Evolutionary conservation across 2,329 filamentous ascomycete genomes (phyloP).

Genomic region (Blastomyces silverae): DNA sequence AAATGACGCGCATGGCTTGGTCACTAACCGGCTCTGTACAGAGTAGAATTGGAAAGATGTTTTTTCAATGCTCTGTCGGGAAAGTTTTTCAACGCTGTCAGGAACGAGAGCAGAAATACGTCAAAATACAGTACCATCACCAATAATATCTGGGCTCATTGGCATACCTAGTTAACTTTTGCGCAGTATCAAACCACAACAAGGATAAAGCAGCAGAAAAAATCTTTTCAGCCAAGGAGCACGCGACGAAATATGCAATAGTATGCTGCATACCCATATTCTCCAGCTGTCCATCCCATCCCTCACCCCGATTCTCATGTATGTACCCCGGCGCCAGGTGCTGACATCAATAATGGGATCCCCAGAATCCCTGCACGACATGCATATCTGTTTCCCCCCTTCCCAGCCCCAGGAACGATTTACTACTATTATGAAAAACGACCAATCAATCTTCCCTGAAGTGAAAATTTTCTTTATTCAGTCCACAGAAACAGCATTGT

Average conservation of each 20-base stretch:
- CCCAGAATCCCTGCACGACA: background rate
- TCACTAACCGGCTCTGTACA: background rate
- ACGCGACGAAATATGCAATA: background rate
- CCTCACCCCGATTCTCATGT: background rate
- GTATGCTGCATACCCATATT: background rate
- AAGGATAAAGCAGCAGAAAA: background rate
- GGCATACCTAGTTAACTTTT: no score
- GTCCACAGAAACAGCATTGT: background rate
- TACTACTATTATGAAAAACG: background rate
- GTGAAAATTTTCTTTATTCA: background rate
- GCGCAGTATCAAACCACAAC: no score
- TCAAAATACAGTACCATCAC: background rate
- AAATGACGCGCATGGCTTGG: background rate
- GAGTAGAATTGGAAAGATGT: no score
- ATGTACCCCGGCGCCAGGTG: background rate
- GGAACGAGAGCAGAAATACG: background rate
- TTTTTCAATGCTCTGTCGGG: no score
- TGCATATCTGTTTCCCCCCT: background rate
- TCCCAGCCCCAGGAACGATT: background rate
- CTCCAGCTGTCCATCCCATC: background rate
- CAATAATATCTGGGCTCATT: background rate
- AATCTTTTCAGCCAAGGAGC: background rate
- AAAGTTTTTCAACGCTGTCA: no score
- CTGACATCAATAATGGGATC: background rate
- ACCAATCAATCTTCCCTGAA: no score